Evolutionary conservation across 176 grass and related monocot genomes (phyloP).

Genomic region (Tuctoria greenei): DNA sequence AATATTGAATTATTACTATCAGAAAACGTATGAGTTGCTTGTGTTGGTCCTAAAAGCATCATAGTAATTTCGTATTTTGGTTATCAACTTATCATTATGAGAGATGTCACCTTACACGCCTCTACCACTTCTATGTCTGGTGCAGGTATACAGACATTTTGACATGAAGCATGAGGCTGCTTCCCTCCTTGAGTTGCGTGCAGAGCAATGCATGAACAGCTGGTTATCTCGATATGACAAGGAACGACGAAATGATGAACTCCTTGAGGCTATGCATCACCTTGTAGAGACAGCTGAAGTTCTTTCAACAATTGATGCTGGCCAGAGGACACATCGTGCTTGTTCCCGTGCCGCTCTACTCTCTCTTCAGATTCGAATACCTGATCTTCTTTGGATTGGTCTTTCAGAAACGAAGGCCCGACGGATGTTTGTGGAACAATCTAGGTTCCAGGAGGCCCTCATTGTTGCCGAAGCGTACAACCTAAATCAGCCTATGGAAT

Average conservation of each 20-base stretch:
- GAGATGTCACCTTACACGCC: background rate
- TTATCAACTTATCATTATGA: conserved; percentile 11
- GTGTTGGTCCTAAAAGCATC: background rate
- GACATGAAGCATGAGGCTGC: conserved; percentile 98
- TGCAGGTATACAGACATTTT: conserved; percentile 91
- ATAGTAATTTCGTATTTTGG: background rate
- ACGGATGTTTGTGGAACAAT: conserved; percentile 72
- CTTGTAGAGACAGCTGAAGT: conserved; percentile 79
- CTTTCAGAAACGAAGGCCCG: conserved; percentile 82
- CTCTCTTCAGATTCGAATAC: conserved; percentile 90
- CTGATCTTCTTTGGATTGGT: conserved; percentile 81
- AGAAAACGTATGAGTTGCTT: background rate
- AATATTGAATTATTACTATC: background rate
- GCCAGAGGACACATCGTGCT: conserved; percentile 70
- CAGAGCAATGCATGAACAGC: conserved; percentile 73
- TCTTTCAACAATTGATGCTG: conserved; percentile 90
- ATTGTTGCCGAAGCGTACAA: conserved; percentile 89
- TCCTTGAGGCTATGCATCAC: conserved; percentile 86
- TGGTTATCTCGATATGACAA: conserved; percentile 65
- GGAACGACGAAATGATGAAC: conserved; percentile 67
- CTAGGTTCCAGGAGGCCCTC: conserved; percentile 91
- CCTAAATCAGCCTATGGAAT: conserved; percentile 87
- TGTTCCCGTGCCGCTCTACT: conserved; percentile 80
- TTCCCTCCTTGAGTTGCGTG: conserved; percentile 74
- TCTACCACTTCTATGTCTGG: background rate